Evolutionary conservation across 257 asterid species (phyloP).

Genomic region (Forsythia suspensa): DNA sequence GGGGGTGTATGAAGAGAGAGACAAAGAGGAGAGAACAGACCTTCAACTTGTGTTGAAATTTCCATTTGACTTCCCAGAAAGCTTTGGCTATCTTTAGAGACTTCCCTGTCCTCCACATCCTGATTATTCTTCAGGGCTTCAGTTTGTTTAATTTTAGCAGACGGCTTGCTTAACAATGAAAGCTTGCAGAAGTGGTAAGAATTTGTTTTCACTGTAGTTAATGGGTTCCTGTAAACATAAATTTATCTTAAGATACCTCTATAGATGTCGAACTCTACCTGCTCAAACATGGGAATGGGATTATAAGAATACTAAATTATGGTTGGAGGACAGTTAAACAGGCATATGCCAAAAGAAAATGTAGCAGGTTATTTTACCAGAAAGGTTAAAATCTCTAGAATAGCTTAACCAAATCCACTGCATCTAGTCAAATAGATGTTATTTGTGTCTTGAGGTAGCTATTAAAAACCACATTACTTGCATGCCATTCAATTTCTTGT

Average conservation of each 20-base stretch:
- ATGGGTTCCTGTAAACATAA: conserved; percentile 50
- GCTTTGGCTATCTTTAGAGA: conserved; percentile 7
- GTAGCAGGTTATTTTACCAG: not conserved
- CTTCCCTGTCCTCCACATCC: conserved; percentile 25
- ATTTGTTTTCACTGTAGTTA: conserved; percentile 62
- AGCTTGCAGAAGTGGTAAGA: conserved; percentile 94
- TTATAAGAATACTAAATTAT: not conserved
- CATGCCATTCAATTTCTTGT: not conserved
- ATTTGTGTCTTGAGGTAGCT: not conserved
- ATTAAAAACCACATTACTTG: not conserved
- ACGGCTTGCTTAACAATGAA: conserved; percentile 45
- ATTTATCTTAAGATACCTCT: not conserved
- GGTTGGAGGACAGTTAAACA: not conserved
- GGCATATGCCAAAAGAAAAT: not conserved
- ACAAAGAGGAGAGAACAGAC: conserved; percentile 14
- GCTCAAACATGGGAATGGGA: not conserved
- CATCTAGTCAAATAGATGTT: not conserved
- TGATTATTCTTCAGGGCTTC: conserved; percentile 25
- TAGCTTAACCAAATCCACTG: not conserved
- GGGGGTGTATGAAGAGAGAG: too few relatives aligned
- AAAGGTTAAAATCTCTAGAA: not conserved
- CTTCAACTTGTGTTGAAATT: conserved; percentile 27
- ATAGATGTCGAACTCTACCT: not conserved
- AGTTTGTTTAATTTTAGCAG: conserved; percentile 12
- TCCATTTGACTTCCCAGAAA: conserved; percentile 28